These are phyloP conservation scores for Lagenidium giganteum DNA, from an alignment of 352 stramenopile genomes.

Conservation along the genomic window DNA sequence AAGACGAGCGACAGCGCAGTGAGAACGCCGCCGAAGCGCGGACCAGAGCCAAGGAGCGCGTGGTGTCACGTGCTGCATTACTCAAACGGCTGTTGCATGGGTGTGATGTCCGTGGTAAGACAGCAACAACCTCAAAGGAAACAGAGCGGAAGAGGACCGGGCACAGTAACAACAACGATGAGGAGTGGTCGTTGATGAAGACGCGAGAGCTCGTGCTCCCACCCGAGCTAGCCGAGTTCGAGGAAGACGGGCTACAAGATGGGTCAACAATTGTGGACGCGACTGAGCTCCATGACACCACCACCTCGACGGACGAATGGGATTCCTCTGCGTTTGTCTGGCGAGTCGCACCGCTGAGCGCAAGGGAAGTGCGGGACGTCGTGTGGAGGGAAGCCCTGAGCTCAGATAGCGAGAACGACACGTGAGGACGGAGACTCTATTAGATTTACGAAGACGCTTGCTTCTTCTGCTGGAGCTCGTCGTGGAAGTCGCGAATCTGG, in stretches of 20 bases:
- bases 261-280: no score
- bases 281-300: conserved; percentile 5
- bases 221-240: conserved; percentile 52
- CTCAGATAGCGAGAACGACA: background rate
- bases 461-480: conserved; percentile 40
- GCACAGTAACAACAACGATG: conserved; percentile 13
- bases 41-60: conserved; percentile 38
- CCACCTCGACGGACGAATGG: conserved; percentile 1
- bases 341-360: background rate
- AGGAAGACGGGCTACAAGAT: conserved; percentile 39
- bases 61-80: conserved; percentile 21
- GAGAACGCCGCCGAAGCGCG: conserved; percentile 37
- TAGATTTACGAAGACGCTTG: conserved; percentile 12
- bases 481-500: conserved; percentile 52
- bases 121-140: conserved; percentile 5
- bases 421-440: background rate
- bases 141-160: conserved; percentile 21
- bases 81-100: conserved; percentile 27
- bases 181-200: conserved; percentile 5
- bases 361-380: background rate
- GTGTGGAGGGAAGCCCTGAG: background rate
- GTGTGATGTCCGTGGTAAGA: conserved; percentile 13
- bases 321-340: conserved; percentile 1
- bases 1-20: conserved; percentile 40
- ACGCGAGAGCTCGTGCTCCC: conserved; percentile 15